phyloP scores from a whole-genome alignment of 257 asterid species.

The Solanum piurae region DNA sequence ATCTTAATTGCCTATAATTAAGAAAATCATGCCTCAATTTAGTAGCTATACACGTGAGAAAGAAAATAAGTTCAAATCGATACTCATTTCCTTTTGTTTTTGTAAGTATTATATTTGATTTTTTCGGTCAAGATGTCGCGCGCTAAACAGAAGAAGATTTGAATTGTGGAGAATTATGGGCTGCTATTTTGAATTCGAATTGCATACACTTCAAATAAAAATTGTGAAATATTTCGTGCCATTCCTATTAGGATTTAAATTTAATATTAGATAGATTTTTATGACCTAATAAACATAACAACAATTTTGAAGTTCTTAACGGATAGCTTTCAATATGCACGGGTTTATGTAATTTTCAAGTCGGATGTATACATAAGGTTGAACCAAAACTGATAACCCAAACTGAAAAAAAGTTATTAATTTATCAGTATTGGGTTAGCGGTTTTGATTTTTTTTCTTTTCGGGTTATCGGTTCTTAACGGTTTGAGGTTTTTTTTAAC shows the following conservation, averaged over 20 bases:
- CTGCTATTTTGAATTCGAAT: no score
- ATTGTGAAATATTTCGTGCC: no score
- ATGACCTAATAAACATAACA: no score
- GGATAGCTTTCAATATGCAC: not conserved
- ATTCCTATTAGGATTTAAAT: no score
- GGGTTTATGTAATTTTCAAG: not conserved
- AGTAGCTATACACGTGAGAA: not conserved
- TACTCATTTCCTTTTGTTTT: not conserved
- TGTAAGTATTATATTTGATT: not conserved
- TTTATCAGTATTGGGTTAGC: no score
- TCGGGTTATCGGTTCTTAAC: no score
- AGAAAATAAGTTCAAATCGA: not conserved
- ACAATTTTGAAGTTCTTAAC: not conserved
- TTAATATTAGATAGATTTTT: no score
- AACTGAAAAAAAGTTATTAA: no score
- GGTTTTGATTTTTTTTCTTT: no score
- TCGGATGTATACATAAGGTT: not conserved
- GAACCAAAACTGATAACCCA: fast-evolving
- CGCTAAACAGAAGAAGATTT: not conserved
- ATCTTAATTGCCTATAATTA: not conserved
- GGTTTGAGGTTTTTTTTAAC: no score
- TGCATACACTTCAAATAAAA: no score
- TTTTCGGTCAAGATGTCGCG: fast-evolving
- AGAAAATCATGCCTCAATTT: not conserved
- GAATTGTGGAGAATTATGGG: not conserved